These are phyloP conservation scores for Mycosphaerella sp. DNA, from an alignment of 2,329 filamentous ascomycete species.

Conservation along the genomic window DNA sequence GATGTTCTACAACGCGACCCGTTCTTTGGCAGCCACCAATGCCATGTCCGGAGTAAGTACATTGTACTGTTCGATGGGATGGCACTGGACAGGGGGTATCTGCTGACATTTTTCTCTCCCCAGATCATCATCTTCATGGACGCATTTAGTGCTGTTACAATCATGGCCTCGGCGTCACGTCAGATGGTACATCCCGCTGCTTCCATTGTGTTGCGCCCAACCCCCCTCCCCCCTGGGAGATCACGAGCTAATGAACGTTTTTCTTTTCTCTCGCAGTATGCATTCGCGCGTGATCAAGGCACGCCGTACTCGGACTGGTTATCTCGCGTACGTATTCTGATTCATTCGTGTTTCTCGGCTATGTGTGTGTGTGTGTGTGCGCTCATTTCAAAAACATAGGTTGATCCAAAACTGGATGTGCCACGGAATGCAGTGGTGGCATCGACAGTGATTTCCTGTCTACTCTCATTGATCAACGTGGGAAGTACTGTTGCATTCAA, in stretches of 20 bases:
- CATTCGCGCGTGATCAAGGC: conserved; percentile 2
- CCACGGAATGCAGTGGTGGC: conserved; percentile 24
- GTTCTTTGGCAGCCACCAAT: conserved; percentile 21
- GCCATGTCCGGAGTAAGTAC: conserved; percentile 17
- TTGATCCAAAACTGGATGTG: conserved; percentile 10
- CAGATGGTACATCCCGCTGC: conserved; percentile 10
- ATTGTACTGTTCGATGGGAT: too few relatives aligned
- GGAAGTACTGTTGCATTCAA: conserved; percentile 38
- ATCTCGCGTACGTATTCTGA: background rate
- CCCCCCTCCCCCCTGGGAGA: too few relatives aligned
- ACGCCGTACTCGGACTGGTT: conserved; percentile 1
- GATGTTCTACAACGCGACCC: conserved; percentile 26
- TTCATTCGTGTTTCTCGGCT: too few relatives aligned
- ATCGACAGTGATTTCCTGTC: conserved; percentile 14
- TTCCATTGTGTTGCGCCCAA: background rate
- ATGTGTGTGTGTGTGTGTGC: too few relatives aligned
- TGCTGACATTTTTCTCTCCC: background rate
- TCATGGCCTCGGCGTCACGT: conserved; percentile 23
- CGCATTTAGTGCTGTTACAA: conserved; percentile 20
- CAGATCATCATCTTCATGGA: conserved; percentile 24
- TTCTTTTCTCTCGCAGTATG: background rate
- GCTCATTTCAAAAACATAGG: background rate
- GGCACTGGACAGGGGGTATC: background rate
- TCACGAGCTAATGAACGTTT: background rate
- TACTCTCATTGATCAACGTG: conserved; percentile 26